phyloP scores from a whole-genome alignment of 768 basidiomycete species.

The Lyophyllum shimeji region DNA sequence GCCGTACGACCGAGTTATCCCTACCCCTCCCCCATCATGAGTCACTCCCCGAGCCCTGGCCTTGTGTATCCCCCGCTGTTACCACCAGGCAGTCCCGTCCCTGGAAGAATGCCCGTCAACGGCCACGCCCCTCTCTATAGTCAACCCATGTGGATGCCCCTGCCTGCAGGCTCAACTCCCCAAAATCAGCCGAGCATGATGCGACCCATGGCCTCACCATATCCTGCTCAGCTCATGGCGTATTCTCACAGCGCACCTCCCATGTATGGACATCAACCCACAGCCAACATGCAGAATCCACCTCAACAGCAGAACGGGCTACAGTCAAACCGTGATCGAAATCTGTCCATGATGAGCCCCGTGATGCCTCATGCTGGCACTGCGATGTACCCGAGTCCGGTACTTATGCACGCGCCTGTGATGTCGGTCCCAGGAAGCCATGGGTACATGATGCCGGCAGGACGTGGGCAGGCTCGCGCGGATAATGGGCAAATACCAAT shows the following conservation, averaged over 20 bases:
- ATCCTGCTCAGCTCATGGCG: constrained; percentile 61
- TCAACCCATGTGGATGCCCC: constrained; percentile 66
- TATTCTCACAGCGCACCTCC: constrained; percentile 56
- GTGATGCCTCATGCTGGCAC: constrained; percentile 59
- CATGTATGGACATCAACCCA: constrained; percentile 50
- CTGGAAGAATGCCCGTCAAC: constrained; percentile 59
- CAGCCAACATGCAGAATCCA: constrained; percentile 40
- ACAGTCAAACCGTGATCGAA: constrained; percentile 45
- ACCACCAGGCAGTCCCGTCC: constrained; percentile 60
- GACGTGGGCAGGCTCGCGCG: constrained; percentile 48
- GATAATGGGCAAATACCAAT: constrained; percentile 48
- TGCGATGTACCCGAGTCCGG: constrained; percentile 71
- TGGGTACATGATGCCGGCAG: constrained; percentile 48
- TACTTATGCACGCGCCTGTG: constrained; percentile 62
- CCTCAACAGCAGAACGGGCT: constrained; percentile 38
- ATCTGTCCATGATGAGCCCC: constrained; percentile 70
- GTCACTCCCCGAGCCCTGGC: constrained; percentile 67
- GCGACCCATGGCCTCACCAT: constrained; percentile 60
- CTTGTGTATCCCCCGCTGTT: constrained; percentile 64
- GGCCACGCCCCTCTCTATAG: constrained; percentile 61
- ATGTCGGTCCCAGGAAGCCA: constrained; percentile 41
- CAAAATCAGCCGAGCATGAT: constrained; percentile 54
- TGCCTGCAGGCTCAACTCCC: constrained; percentile 42
- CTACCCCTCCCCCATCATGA: constrained; percentile 72
- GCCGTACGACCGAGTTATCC: constrained; percentile 58